A percentile compares a stretch with the other conserved stretches of the same genome.
Evolutionary conservation across 192 early-diverging fungal genomes (phyloP).

Genomic region (Umbelopsis ramanniana): DNA sequence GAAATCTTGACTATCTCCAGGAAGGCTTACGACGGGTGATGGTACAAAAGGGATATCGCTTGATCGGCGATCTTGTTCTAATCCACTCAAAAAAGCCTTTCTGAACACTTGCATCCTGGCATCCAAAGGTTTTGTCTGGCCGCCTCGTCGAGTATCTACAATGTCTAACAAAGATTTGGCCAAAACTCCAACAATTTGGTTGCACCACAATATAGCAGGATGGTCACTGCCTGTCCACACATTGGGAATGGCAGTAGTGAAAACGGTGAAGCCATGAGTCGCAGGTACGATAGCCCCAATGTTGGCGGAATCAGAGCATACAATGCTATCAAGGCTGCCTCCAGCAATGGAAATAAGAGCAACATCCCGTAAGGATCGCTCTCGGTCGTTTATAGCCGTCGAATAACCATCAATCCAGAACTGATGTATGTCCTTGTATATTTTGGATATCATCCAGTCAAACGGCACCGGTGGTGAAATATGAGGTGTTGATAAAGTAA

Average conservation of each 20-base stretch:
- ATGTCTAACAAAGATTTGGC: conserved; percentile 57
- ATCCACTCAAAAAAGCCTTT: conserved; percentile 54
- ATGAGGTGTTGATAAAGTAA: conserved; percentile 92
- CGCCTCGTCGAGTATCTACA: conserved; percentile 60
- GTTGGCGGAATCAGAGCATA: conserved; percentile 83
- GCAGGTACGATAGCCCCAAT: conserved; percentile 67
- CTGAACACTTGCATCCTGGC: conserved; percentile 71
- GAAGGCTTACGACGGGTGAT: not conserved
- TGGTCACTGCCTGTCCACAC: conserved; percentile 92
- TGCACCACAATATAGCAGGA: conserved; percentile 87
- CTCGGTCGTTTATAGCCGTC: not conserved
- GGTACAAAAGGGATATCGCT: conserved; percentile 8
- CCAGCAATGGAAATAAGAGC: conserved; percentile 88
- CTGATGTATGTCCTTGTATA: conserved; percentile 71
- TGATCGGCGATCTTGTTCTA: conserved; percentile 37
- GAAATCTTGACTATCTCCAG: not conserved
- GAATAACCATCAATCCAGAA: conserved; percentile 68
- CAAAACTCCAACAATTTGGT: conserved; percentile 79
- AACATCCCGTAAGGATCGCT: conserved; percentile 52
- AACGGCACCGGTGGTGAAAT: conserved; percentile 78
- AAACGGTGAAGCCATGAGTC: conserved; percentile 77
- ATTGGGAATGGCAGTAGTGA: conserved; percentile 76
- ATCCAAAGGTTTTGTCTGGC: conserved; percentile 61
- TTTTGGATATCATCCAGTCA: conserved; percentile 58
- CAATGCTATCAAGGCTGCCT: conserved; percentile 83